Evolutionary conservation across 148 eudicot species (phyloP).

Genomic region (Agrostemma githago): DNA sequence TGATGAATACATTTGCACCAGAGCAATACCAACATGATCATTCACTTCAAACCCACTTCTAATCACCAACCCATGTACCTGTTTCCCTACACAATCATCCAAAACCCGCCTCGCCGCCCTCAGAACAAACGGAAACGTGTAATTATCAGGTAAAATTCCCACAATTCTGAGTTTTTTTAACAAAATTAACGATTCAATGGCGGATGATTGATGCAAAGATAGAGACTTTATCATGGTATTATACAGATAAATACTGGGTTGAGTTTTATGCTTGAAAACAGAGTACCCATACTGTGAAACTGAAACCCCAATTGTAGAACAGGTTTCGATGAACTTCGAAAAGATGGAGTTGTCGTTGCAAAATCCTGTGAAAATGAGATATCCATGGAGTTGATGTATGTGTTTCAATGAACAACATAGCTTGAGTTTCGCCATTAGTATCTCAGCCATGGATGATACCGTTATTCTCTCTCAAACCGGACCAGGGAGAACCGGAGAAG

Average conservation of each 20-base stretch:
- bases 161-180: slow-evolving; percentile 25
- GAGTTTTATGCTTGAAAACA: slow-evolving; percentile 20
- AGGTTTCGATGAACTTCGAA: slow-evolving; percentile 29
- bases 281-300: slow-evolving; percentile 15
- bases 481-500: no score
- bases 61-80: slow-evolving; percentile 45
- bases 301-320: slow-evolving; percentile 29
- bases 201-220: slow-evolving; percentile 27
- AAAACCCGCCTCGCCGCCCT: slow-evolving; percentile 39
- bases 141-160: slow-evolving; percentile 39
- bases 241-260: slow-evolving; percentile 34
- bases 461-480: no score
- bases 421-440: slow-evolving; percentile 19
- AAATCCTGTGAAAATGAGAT: slow-evolving; percentile 25
- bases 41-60: slow-evolving; percentile 29
- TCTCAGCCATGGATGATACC: not conserved
- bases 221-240: slow-evolving; percentile 42
- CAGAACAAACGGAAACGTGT: slow-evolving; percentile 42
- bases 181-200: slow-evolving; percentile 31
- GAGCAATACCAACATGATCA: slow-evolving; percentile 32
- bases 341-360: slow-evolving; percentile 29
- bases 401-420: slow-evolving; percentile 25
- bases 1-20: slow-evolving; percentile 36
- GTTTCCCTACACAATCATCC: slow-evolving; percentile 26
- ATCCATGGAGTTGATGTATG: slow-evolving; percentile 34